Percentiles rank a stretch among this genome's conserved stretches.
phyloP scores from a whole-genome alignment of 2,329 filamentous ascomycete species.

The Fusarium siculi region DNA sequence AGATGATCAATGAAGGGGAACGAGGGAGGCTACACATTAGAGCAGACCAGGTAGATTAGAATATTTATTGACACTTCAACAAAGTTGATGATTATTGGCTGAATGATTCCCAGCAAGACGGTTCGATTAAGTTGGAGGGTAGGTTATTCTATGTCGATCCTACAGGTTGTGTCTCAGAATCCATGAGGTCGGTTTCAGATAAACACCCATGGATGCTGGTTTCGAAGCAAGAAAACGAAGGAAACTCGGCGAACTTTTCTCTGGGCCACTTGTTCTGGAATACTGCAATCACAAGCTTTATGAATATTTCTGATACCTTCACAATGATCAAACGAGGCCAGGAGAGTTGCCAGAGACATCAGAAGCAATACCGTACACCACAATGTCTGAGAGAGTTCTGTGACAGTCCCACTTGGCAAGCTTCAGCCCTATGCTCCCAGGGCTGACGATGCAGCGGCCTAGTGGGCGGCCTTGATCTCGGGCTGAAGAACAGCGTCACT shows the following conservation, averaged over 20 bases:
- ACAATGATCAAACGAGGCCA: neutral
- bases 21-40: slow-evolving; percentile 17
- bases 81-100: slow-evolving; percentile 22
- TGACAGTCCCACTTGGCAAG: slow-evolving; percentile 33
- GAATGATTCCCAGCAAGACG: slow-evolving; percentile 5
- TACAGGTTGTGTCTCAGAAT: slow-evolving; percentile 29
- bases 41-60: slow-evolving; percentile 15
- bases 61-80: slow-evolving; percentile 9
- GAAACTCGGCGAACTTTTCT: neutral
- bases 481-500: slow-evolving; percentile 2
- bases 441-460: slow-evolving; percentile 26
- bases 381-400: neutral
- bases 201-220: neutral
- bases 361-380: slow-evolving; percentile 3
- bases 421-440: slow-evolving; percentile 37
- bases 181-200: slow-evolving; percentile 17
- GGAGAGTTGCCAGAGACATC: neutral
- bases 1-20: slow-evolving; percentile 6
- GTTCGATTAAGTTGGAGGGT: slow-evolving; percentile 17
- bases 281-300: no score
- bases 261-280: neutral
- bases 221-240: neutral
- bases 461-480: slow-evolving; percentile 21
- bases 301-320: neutral
- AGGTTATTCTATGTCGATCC: slow-evolving; percentile 29